A percentile compares a stretch with the other conserved stretches of the same genome.
These are phyloP conservation scores for Lepraria neglecta DNA, from an alignment of 495 filamentous ascomycete genomes.

Conservation along the genomic window DNA sequence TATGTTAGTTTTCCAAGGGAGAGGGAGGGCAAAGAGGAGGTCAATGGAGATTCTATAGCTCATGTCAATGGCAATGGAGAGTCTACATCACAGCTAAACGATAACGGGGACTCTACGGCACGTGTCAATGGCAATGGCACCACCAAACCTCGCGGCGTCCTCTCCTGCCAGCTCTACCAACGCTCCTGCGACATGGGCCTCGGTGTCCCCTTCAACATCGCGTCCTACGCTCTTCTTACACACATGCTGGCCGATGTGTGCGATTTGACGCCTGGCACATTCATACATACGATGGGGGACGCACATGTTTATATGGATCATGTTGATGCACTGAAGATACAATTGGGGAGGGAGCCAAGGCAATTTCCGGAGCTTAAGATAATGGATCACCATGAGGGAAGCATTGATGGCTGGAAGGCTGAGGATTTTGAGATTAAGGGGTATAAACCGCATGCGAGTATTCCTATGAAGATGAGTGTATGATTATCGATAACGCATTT, in stretches of 20 bases:
- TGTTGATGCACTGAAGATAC: slow-evolving; percentile 73
- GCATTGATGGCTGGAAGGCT: slow-evolving; percentile 72
- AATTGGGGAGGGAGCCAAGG: slow-evolving; percentile 73
- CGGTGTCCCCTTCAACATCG: slow-evolving; percentile 96
- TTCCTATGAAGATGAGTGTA: slow-evolving; percentile 98
- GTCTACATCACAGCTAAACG: slow-evolving; percentile 15
- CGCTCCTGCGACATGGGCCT: slow-evolving; percentile 95
- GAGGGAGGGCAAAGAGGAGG: slow-evolving; percentile 21
- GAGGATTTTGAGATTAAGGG: slow-evolving; percentile 86
- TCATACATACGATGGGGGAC: slow-evolving; percentile 94
- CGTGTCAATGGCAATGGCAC: slow-evolving; percentile 30
- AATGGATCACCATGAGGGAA: slow-evolving; percentile 54
- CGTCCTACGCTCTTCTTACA: slow-evolving; percentile 83
- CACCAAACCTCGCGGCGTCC: slow-evolving; percentile 50
- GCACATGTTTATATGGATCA: slow-evolving; percentile 93
- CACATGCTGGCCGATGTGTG: slow-evolving; percentile 89
- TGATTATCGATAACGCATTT: slow-evolving; percentile 34
- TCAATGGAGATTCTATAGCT: neutral
- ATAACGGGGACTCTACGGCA: neutral
- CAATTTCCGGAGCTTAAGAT: slow-evolving; percentile 75
- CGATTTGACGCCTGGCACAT: slow-evolving; percentile 70
- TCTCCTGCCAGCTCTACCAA: slow-evolving; percentile 86
- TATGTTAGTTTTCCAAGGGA: slow-evolving; percentile 73
- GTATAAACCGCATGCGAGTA: slow-evolving; percentile 83
- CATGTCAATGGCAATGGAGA: neutral